These are phyloP conservation scores for Sextonia rubra DNA, from an alignment of 164 flowering plant genomes.

Conservation along the genomic window DNA sequence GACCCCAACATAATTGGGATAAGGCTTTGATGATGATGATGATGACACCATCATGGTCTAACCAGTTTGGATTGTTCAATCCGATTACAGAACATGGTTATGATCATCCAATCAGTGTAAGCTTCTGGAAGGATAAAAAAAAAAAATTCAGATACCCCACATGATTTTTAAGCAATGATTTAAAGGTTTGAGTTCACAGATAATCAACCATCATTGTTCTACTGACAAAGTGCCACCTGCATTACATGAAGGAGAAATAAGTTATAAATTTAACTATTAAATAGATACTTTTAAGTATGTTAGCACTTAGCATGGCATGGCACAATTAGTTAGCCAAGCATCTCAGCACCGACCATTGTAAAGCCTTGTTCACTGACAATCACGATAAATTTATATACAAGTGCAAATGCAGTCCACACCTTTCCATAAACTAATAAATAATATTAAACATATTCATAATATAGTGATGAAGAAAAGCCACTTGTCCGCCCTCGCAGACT, in stretches of 20 bases:
- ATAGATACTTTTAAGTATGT: background rate
- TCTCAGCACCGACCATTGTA: background rate
- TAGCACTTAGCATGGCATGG: background rate
- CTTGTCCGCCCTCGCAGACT: conserved; percentile 22
- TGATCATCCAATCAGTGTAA: too few species aligned
- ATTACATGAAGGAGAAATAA: background rate
- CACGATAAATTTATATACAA: background rate
- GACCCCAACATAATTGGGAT: too few species aligned
- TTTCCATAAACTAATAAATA: conserved; percentile 16
- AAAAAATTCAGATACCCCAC: background rate
- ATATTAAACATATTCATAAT: conserved; percentile 17
- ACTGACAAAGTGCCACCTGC: background rate
- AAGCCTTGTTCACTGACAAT: background rate
- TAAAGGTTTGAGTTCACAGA: background rate
- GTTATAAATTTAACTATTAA: too few species aligned
- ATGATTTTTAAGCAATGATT: background rate
- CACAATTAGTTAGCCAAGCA: too few species aligned
- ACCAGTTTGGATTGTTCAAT: too few species aligned
- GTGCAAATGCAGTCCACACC: background rate
- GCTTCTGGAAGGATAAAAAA: background rate
- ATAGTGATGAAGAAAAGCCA: conserved; percentile 15
- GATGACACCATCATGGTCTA: too few species aligned
- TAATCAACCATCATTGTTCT: background rate
- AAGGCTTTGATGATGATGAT: too few species aligned
- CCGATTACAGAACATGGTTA: too few species aligned